Percentiles rank a stretch among this genome's conserved stretches.
phyloP scores from a whole-genome alignment of 352 stramenopile genomes.

The Hyaloperonospora brassicae region DNA sequence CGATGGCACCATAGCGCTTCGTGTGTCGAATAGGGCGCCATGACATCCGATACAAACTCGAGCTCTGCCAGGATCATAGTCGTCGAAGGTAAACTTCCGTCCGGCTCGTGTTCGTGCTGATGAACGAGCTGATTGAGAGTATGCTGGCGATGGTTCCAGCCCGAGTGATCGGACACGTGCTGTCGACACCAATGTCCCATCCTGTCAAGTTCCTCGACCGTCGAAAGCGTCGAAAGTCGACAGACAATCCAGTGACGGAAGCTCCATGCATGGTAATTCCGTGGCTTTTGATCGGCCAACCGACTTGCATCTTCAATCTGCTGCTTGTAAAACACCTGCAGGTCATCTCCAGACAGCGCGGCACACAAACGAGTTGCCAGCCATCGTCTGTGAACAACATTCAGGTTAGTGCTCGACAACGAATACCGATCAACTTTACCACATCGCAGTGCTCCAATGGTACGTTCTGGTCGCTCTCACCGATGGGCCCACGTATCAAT shows the following conservation, averaged over 20 bases:
- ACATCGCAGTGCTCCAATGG: too few species aligned
- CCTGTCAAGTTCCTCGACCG: constrained; percentile 34
- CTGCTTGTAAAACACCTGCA: constrained; percentile 33
- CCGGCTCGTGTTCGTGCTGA: neutral
- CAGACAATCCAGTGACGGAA: constrained; percentile 72
- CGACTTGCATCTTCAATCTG: constrained; percentile 45
- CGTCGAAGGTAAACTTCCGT: constrained; percentile 1
- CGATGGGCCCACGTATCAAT: constrained; percentile 83
- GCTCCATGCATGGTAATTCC: constrained; percentile 83
- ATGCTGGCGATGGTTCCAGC: constrained; percentile 74
- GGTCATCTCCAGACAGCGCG: constrained; percentile 14
- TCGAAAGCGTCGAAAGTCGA: constrained; percentile 17
- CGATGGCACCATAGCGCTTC: constrained; percentile 78
- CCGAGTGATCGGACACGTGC: constrained; percentile 70
- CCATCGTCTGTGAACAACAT: constrained; percentile 34
- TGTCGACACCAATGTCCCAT: constrained; percentile 57
- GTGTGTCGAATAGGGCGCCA: constrained; percentile 39
- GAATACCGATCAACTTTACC: neutral
- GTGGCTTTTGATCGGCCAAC: constrained; percentile 53
- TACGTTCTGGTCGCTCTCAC: constrained; percentile 15
- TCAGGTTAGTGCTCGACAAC: constrained; percentile 2
- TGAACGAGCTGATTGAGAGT: constrained; percentile 27
- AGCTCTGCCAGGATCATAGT: constrained; percentile 39
- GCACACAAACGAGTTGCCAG: constrained; percentile 34
- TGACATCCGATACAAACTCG: constrained; percentile 41